Base-by-base conservation (phyloP, 2,329 filamentous ascomycete genomes). In the Fusarium heterosporum region DNA sequence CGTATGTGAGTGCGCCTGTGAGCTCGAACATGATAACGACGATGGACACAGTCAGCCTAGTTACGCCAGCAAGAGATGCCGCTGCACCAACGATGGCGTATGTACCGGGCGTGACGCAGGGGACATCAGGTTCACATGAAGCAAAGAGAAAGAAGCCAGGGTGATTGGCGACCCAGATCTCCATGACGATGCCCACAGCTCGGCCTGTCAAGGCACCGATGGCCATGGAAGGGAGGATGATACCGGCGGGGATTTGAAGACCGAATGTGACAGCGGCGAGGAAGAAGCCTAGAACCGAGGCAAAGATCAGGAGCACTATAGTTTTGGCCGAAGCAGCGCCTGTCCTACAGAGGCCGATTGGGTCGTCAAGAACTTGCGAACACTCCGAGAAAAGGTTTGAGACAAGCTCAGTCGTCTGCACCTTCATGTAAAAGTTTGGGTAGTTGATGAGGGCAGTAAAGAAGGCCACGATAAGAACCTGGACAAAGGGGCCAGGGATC, bases 1-100 rank as follows among this genome's bases (percentile, higher is more conserved):
- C 95, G 75, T 98, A 98, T 1, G 93, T 97, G 28, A 99, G 85
- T 2, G 96, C 96, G 51, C 96, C 96, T 0, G 96, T 99, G 55
- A 99, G 89, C 81, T 99, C 96, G 75, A 99, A 99, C 91, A 97
- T 97, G 80, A 99, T 99, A 73, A 98, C 96, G 6, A 99, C 95
- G 69, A 99, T 97, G 13, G 94, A 97, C 12, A 97, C 93, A 0
- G 96, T 99, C 89, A 99, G 96, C 70, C 95, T 89, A 17, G 95
- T 98, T 34, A 96, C 93, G 46, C 96, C 96, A 8, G 92, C 93
- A 3, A 99, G 87, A n/a, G 95, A 93, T 6, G 96, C 94, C 1
- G 96, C 95, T 1, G 96, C 96, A 32, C 96, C 96, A 64, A 99
- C 91, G 72, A 99, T 97, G 65, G 96, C 96, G 75, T 99, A 99